Percentiles rank a stretch among this genome's conserved stretches.
Conservation (phyloP, 768 basidiomycete genomes). For the Russula dissimulans region DNA sequence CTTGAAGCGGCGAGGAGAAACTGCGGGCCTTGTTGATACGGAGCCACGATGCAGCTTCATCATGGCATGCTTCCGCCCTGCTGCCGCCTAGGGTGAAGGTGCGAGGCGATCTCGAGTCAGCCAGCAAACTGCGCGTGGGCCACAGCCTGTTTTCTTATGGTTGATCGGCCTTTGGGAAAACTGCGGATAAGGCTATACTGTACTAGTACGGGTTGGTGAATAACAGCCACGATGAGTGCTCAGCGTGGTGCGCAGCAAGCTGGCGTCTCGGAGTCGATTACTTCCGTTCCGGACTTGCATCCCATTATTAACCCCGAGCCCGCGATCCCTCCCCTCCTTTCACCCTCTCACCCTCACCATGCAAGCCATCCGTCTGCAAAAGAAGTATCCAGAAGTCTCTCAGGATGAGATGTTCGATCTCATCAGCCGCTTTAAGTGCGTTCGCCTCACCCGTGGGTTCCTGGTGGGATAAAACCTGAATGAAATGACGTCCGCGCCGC, state of each 20-base stretch:
- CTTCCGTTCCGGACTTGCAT: not conserved
- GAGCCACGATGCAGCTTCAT: too few species aligned
- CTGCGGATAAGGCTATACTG: too few species aligned
- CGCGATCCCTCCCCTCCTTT: not conserved
- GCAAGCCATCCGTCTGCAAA: constrained; percentile 81
- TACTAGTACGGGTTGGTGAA: too few species aligned
- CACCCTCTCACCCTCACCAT: constrained; percentile 30
- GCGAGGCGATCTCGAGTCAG: too few species aligned
- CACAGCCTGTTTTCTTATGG: too few species aligned
- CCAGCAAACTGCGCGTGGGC: too few species aligned
- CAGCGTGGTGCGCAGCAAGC: not conserved
- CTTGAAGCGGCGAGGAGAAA: too few species aligned
- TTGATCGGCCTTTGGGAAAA: too few species aligned
- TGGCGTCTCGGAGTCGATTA: not conserved
- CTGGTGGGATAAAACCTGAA: constrained; percentile 4
- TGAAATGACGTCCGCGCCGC: constrained; percentile 3
- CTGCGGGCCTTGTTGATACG: too few species aligned
- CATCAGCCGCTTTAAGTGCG: constrained; percentile 93
- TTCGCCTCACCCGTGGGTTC: constrained; percentile 19
- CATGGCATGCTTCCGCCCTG: too few species aligned
- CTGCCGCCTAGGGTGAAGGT: too few species aligned
- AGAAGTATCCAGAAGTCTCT: constrained; percentile 85
- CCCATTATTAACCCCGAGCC: constrained; percentile 2
- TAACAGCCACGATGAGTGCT: too few species aligned
- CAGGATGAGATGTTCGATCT: constrained; percentile 93